Evolutionary conservation across 2,329 filamentous ascomycete genomes (phyloP), one percentile per base, ranked within the genome.

Genomic region (Neopestalotiopsis rosae): DNA sequence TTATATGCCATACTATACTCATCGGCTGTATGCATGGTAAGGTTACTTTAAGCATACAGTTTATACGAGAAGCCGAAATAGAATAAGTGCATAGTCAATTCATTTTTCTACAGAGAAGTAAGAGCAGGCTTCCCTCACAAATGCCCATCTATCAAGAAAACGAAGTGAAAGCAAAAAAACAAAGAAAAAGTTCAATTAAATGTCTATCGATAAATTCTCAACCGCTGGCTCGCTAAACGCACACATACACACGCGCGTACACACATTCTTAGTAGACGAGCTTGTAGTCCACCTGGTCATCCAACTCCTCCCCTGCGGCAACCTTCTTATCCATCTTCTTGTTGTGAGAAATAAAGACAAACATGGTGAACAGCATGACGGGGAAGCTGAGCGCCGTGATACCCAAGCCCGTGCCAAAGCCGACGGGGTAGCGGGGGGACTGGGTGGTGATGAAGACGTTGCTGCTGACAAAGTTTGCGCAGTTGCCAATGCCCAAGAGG

Each of bases 361-460:
- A 24, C 64, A 66, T 66, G 32, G 64, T 66, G 12, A 66, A 38
- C 13, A 66, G 30, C 64, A 66, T 66, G 34, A 66, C 30, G n/a
- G 64, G 64, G 17, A 66, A 34, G 7, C 24, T 57, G 32, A 66
- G 64, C n/a, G 52, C 52, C 17, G 64, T 66, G 4, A 66, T 56
- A 28, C 34, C 64, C 24, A 66, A 24, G 6, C 64, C 64, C 12
- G 64, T 66, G 32, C 64, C 52, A 12, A 66, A 66, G 6, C 64
- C 64, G 32, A 66, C 64, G 34, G 64, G 64, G 24, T 66, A 66
- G 40, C 30, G 52, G 7, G 64, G 64, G 24, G 49, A 56, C 49
- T 66, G 64, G 28, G 64, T 30, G 10, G 64, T 66, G 64, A 66
- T 66, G 28, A 66, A 66, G 64, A 66, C 64, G 30, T 66, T 66